Conservation (phyloP, 805 yeast species). For the Tetrapisispora fleetii region DNA sequence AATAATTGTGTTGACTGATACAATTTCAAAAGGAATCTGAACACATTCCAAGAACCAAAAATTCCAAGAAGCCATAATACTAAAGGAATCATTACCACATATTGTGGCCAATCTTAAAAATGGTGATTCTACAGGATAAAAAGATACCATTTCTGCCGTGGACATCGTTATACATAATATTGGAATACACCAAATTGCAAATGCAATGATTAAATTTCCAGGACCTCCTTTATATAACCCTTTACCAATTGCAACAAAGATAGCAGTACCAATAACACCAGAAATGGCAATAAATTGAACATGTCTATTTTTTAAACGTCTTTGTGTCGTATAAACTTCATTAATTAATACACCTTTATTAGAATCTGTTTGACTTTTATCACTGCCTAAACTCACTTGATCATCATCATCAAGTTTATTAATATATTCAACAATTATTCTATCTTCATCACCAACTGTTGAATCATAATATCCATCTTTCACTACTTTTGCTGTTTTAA, state of each 20-base stretch:
- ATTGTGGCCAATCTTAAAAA: slow-evolving; percentile 66
- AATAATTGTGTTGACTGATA: slow-evolving; percentile 66
- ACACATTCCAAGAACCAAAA: slow-evolving; percentile 69
- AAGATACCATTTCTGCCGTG: slow-evolving; percentile 73
- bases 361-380: not conserved
- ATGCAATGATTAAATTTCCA: slow-evolving; percentile 53
- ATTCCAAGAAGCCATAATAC: slow-evolving; percentile 70
- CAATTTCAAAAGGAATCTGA: slow-evolving; percentile 74
- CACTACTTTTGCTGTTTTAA: too few species aligned
- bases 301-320: slow-evolving; percentile 57
- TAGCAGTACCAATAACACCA: slow-evolving; percentile 74
- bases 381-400: not conserved
- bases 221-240: slow-evolving; percentile 63
- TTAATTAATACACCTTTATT: not conserved
- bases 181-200: slow-evolving; percentile 60
- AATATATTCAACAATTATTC: slow-evolving; percentile 1
- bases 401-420: slow-evolving; percentile 1
- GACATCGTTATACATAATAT: slow-evolving; percentile 56
- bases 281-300: slow-evolving; percentile 72
- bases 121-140: slow-evolving; percentile 67
- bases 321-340: slow-evolving; percentile 24
- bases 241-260: slow-evolving; percentile 63
- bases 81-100: slow-evolving; percentile 67
- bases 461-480: not conserved
- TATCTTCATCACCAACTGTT: not conserved